Evolutionary conservation across 2,329 filamentous ascomycete genomes (phyloP).

Genomic region (Trichoderma semiorbis): DNA sequence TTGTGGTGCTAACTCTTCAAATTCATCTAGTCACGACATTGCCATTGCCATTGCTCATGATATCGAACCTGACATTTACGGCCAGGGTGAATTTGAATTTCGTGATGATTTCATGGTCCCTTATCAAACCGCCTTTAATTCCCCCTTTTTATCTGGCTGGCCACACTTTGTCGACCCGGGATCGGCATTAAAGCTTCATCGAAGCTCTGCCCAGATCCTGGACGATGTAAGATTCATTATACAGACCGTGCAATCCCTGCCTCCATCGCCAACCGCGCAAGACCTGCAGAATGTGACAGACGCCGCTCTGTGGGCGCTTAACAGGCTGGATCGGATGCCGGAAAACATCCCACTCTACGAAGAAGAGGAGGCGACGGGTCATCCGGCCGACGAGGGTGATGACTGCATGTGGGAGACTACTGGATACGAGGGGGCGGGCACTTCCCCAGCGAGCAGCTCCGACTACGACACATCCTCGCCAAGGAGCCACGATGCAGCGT

Average conservation of each 20-base stretch:
- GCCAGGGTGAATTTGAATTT: constrained; percentile 41
- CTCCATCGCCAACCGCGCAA: constrained; percentile 31
- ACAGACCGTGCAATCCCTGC: constrained; percentile 40
- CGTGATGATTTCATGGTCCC: constrained; percentile 36
- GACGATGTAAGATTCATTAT: constrained; percentile 50
- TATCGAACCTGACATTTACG: constrained; percentile 40
- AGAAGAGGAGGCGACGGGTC: not conserved
- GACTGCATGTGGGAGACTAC: constrained; percentile 9
- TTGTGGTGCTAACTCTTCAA: constrained; percentile 19
- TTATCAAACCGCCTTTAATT: constrained; percentile 44
- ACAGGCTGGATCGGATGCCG: constrained; percentile 36
- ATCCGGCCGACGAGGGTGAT: not conserved
- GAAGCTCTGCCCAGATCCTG: constrained; percentile 46
- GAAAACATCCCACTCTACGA: constrained; percentile 10
- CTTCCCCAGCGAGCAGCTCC: constrained; percentile 4
- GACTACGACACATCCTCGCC: constrained; percentile 8
- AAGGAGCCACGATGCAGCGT: not conserved
- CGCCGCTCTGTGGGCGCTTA: constrained; percentile 39
- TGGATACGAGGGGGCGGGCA: constrained; percentile 9
- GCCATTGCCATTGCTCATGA: constrained; percentile 49
- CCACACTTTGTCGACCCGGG: constrained; percentile 42
- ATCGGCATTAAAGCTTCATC: constrained; percentile 43
- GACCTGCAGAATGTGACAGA: constrained; percentile 39
- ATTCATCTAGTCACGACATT: constrained; percentile 40
- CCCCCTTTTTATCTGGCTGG: constrained; percentile 44